Evolutionary conservation across 805 yeast species (phyloP), one percentile per base, ranked within the genome.

Genomic region (Wickerhamomyces ciferrii): DNA sequence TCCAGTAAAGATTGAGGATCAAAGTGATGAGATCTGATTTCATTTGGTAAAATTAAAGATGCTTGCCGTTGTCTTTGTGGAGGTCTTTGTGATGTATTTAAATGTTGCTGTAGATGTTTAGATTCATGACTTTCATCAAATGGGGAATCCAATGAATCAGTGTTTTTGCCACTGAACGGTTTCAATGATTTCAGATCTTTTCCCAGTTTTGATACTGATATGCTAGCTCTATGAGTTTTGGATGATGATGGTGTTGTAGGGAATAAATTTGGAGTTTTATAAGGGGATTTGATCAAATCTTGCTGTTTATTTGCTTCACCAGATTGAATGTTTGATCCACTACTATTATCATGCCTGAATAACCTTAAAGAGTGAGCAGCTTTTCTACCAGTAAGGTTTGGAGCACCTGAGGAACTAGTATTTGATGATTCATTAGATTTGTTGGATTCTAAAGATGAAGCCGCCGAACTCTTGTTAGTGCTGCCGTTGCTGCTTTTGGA

Each of bases 321-420:
- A 5, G 8, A 20, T 9, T 15, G 31, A 17, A 39, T 4, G 21
- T 39, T 39, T 9, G 41, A 10, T 7, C 21, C 17, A 25, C 41
- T 39, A 10, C 8, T 18, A 17, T 65, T 58, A 24, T 62, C 70
- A 18, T 61, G 60, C 46, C 78, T 67, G 55, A 81, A 81, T 14
- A 81, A 61, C 39, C 84, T 64, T 21, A 81, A 61, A 1, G 83
- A 75, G 43, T 75, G 68, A 13, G 84, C 83, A 0, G 83, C 83
- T 54, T 78, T 78, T 48, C 83, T 65, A 5, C 82, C 82, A 1
- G 79, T 69, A 32, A 73, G 43, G 53, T 48, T 42, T 55, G 42
- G 46, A 10, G 36, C 36, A 10, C 31, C 31, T 27, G 31, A 27
- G 11, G 31, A 27, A 13, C 31, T 27, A 27, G 31, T 14, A 14